These are phyloP conservation scores for Aspergillus proliferans DNA, from an alignment of 2,329 filamentous ascomycete species.

Conservation along the genomic window DNA sequence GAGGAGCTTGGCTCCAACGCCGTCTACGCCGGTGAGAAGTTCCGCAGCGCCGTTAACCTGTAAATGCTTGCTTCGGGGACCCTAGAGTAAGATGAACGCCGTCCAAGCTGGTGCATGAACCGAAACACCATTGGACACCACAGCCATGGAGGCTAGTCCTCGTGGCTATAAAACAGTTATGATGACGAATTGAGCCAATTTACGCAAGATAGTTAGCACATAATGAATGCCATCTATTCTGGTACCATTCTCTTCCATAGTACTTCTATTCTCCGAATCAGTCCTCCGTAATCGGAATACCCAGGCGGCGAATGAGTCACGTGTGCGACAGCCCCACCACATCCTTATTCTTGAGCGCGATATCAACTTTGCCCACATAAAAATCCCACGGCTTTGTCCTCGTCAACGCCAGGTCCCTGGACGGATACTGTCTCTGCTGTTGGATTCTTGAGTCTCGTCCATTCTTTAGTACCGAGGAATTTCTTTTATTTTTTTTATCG, in stretches of 20 bases:
- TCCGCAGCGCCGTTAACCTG: slow-evolving; percentile 85
- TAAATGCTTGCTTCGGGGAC: slow-evolving; percentile 45
- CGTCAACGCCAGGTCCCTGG: slow-evolving; percentile 9
- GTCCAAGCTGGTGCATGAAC: not conserved
- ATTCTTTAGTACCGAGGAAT: not conserved
- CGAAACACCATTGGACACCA: not conserved
- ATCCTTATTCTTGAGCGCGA: not conserved
- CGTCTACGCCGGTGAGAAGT: slow-evolving; percentile 84
- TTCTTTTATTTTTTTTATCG: slow-evolving; percentile 3
- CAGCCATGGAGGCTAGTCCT: not conserved
- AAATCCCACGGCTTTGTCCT: slow-evolving; percentile 17
- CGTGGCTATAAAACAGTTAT: slow-evolving; percentile 13
- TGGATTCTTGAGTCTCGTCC: slow-evolving; percentile 3
- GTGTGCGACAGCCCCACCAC: not conserved
- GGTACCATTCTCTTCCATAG: not conserved
- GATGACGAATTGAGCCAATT: slow-evolving; percentile 19
- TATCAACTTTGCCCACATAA: slow-evolving; percentile 18
- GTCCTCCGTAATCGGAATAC: not conserved
- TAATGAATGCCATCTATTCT: slow-evolving; percentile 15
- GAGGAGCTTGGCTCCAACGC: slow-evolving; percentile 93
- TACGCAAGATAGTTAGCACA: slow-evolving; percentile 14
- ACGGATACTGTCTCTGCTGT: slow-evolving; percentile 9
- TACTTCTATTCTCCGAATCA: not conserved
- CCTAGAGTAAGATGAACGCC: not conserved
- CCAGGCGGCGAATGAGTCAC: not conserved